These are phyloP conservation scores for Pseudomassariella vexata DNA, from an alignment of 2,329 filamentous ascomycete species.

Conservation along the genomic window DNA sequence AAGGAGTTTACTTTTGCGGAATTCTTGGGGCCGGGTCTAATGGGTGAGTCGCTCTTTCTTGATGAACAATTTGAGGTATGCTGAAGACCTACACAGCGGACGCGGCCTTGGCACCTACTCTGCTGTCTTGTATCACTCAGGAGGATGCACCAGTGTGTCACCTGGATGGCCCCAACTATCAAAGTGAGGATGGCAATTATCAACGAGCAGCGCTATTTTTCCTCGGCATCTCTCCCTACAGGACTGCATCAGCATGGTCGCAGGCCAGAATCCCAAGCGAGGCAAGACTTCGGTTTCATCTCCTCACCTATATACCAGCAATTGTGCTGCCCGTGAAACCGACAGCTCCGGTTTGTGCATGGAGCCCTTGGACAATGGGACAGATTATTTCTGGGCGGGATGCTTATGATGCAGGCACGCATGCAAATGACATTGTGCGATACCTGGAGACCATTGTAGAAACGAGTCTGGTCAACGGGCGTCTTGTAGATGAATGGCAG, in stretches of 20 bases:
- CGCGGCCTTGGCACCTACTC: slow-evolving; percentile 11
- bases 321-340: slow-evolving; percentile 12
- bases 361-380: slow-evolving; percentile 14
- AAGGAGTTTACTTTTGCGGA: slow-evolving; percentile 13
- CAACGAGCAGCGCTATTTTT: slow-evolving; percentile 11
- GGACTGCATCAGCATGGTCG: slow-evolving; percentile 12
- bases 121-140: slow-evolving; percentile 9
- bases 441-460: slow-evolving; percentile 10
- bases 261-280: slow-evolving; percentile 13
- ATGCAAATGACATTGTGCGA: slow-evolving; percentile 9
- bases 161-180: slow-evolving; percentile 5
- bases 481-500: slow-evolving; percentile 8
- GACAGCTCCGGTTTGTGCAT: slow-evolving; percentile 11
- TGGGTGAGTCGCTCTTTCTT: too few species aligned
- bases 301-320: slow-evolving; percentile 14
- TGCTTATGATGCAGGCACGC: slow-evolving; percentile 5
- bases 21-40: slow-evolving; percentile 10
- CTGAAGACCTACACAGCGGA: slow-evolving; percentile 1
- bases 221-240: slow-evolving; percentile 13
- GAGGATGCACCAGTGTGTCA: slow-evolving; percentile 12
- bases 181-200: slow-evolving; percentile 8
- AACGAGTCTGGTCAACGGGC: slow-evolving; percentile 6
- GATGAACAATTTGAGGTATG: too few species aligned
- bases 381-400: slow-evolving; percentile 10
- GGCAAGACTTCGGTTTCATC: slow-evolving; percentile 11